These are phyloP conservation scores for Paradendryphiella salina DNA, from an alignment of 2,329 filamentous ascomycete species.

Conservation along the genomic window DNA sequence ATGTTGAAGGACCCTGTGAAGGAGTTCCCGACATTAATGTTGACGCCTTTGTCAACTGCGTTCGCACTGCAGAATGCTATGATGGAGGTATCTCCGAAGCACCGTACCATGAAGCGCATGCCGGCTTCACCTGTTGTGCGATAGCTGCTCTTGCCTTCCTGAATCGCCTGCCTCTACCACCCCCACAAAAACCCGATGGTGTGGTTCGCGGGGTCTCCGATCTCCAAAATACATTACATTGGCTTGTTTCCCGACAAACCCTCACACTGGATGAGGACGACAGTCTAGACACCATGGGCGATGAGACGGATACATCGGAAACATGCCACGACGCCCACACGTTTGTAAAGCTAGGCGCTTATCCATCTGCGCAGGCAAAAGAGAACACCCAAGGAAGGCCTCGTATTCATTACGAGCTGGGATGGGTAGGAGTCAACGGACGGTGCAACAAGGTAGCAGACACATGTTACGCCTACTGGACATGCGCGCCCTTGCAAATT, in stretches of 20 bases:
- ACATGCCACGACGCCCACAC: conserved; percentile 48
- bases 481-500: conserved; percentile 61
- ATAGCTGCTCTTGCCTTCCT: conserved; percentile 77
- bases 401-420: conserved; percentile 60
- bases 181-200: conserved; percentile 30
- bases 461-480: conserved; percentile 97
- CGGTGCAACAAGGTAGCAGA: conserved; percentile 89
- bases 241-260: conserved; percentile 55
- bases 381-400: conserved; percentile 56
- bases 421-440: conserved; percentile 80
- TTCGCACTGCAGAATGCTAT: conserved; percentile 71
- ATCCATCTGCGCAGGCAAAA: conserved; percentile 33
- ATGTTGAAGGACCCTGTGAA: conserved; percentile 55
- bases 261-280: conserved; percentile 50
- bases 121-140: conserved; percentile 89
- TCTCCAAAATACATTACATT: conserved; percentile 48
- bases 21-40: conserved; percentile 75
- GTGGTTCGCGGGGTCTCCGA: conserved; percentile 44
- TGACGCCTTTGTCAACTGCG: conserved; percentile 68
- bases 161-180: conserved; percentile 57
- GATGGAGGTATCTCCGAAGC: conserved; percentile 83
- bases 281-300: conserved; percentile 43
- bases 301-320: conserved; percentile 46
- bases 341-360: conserved; percentile 42
- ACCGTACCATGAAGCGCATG: conserved; percentile 79